A percentile compares a stretch with the other conserved stretches of the same genome.
phyloP scores from a whole-genome alignment of 1,284 basidiomycete genomes.

The Inonotus obliquus region DNA sequence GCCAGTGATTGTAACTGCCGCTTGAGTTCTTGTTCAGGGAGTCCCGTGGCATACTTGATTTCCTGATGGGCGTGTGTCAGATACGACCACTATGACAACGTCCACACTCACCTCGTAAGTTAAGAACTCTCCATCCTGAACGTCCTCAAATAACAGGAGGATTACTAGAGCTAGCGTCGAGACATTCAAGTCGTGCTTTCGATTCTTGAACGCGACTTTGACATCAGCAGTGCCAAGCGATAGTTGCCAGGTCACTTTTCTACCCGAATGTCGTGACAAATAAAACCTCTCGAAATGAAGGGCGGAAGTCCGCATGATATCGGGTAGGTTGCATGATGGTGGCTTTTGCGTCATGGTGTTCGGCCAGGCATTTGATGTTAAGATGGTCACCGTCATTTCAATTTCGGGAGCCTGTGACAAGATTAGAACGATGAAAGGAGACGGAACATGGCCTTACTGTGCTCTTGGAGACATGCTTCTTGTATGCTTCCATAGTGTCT shows the following conservation, averaged over 20 bases:
- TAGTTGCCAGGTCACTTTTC: slow-evolving; percentile 91
- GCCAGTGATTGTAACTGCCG: slow-evolving; percentile 94
- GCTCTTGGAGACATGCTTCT: slow-evolving; percentile 50
- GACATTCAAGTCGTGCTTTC: slow-evolving; percentile 88
- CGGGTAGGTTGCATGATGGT: slow-evolving; percentile 65
- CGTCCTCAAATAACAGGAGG: slow-evolving; percentile 81
- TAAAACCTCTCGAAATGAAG: slow-evolving; percentile 90
- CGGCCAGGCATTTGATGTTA: slow-evolving; percentile 95
- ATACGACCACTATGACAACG: no score
- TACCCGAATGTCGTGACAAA: slow-evolving; percentile 82
- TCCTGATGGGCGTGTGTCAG: slow-evolving; percentile 31
- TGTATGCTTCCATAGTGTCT: slow-evolving; percentile 81
- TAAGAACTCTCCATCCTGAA: slow-evolving; percentile 63
- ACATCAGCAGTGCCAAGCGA: slow-evolving; percentile 93
- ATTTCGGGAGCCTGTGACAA: slow-evolving; percentile 55
- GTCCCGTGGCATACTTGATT: slow-evolving; percentile 54
- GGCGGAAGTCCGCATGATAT: slow-evolving; percentile 57
- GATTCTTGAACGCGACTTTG: slow-evolving; percentile 73
- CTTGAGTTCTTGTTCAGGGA: slow-evolving; percentile 78
- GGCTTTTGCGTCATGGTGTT: slow-evolving; percentile 53
- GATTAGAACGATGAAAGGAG: neutral
- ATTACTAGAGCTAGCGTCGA: slow-evolving; percentile 90
- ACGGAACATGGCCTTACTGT: slow-evolving; percentile 37
- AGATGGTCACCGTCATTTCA: slow-evolving; percentile 82
- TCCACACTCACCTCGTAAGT: slow-evolving; percentile 56